Evolutionary conservation across 176 grass and related monocot genomes (phyloP), one percentile per base, ranked within the genome.

Genomic region (Carex pumila): DNA sequence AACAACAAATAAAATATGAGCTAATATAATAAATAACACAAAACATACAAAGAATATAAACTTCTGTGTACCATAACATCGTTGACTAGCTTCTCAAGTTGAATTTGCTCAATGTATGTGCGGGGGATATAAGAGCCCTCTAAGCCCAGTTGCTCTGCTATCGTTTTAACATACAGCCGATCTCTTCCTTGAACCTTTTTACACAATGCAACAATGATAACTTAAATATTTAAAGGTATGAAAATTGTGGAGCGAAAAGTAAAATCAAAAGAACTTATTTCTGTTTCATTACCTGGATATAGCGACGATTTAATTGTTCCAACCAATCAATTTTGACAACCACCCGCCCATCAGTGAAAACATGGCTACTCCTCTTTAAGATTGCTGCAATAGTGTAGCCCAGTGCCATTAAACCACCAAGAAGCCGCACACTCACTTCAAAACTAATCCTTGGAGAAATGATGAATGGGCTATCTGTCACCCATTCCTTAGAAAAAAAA

Each of bases 371-470:
- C 88, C 97, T 94, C 84, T 99, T 99, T 53, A 99, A 81, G 91
- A 99, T 99, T 82, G 93, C 78, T 79, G 97, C 97, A 73, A 99
- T 99, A 66, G 89, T 96, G 72, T 99, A 99, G 34, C 97, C 97
- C 80, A 99, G 81, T 1, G 97, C 91, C 97, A 99, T 99, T 75
- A 99, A 88, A 86, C 97, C 97, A 85, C 93, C 93, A 88, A 99
- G 91, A 95, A 99, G 97, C 25, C 93, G 91, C 54, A 99, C 97
- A 56, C 89, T 99, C 80, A 99, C 97, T 92, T 99, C 93, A 89
- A 99, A 99, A 88, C 91, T 91, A 86, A 99, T 99, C 84, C 97
- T 95, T 41, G 93, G 97, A 81, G 97, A 99, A 90, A 99, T 99
- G 47, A 99, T 96, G 85, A 99, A 99, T 79, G 93, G 88, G 89